These are phyloP conservation scores for Penicillium brasilianum DNA, from an alignment of 2,329 filamentous ascomycete species.

Conservation along the genomic window DNA sequence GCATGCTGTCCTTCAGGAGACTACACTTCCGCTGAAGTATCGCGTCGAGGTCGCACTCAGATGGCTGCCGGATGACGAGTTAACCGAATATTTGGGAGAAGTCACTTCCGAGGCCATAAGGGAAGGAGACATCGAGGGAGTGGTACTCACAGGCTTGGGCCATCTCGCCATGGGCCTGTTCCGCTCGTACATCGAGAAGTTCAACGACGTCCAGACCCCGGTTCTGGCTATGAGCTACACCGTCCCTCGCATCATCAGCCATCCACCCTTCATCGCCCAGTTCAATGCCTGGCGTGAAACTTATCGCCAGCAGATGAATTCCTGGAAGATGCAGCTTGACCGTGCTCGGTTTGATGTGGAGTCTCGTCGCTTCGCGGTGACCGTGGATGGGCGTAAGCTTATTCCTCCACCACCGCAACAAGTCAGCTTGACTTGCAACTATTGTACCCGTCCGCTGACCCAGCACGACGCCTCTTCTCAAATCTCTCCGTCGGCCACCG, in stretches of 20 bases:
- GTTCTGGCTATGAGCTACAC: constrained; percentile 65
- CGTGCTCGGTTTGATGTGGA: constrained; percentile 65
- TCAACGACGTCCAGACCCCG: constrained; percentile 66
- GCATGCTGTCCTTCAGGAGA: constrained; percentile 62
- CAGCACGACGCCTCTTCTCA: constrained; percentile 47
- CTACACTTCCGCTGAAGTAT: constrained; percentile 63
- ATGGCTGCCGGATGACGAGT: constrained; percentile 52
- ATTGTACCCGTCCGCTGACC: constrained; percentile 64
- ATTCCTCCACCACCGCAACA: constrained; percentile 58
- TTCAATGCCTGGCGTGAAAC: constrained; percentile 66
- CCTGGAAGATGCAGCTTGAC: constrained; percentile 65
- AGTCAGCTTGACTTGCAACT: constrained; percentile 63
- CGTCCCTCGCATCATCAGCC: constrained; percentile 63
- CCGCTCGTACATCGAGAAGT: constrained; percentile 63
- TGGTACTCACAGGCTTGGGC: constrained; percentile 65
- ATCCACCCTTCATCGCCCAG: constrained; percentile 56
- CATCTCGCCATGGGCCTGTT: constrained; percentile 64
- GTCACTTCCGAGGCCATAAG: constrained; percentile 57
- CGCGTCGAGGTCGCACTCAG: constrained; percentile 66
- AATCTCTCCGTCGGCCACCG: constrained; percentile 31
- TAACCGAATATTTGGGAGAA: constrained; percentile 60
- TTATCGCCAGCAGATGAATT: constrained; percentile 65
- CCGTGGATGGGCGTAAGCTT: constrained; percentile 55
- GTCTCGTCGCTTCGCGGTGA: constrained; percentile 58
- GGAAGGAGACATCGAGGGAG: constrained; percentile 64